phyloP scores from a whole-genome alignment of 495 filamentous ascomycete genomes.

The Tuber brumale region DNA sequence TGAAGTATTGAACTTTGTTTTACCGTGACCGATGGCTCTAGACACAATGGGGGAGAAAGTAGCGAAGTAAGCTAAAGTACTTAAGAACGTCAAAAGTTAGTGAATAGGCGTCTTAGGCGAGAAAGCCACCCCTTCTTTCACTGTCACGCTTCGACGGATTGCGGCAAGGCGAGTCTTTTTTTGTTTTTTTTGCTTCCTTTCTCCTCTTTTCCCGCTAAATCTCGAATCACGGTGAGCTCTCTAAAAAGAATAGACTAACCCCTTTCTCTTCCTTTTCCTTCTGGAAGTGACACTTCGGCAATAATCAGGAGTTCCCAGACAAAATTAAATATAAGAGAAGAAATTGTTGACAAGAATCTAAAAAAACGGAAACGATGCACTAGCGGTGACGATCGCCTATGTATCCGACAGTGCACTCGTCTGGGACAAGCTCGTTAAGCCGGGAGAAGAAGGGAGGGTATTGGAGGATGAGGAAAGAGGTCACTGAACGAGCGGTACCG shows the following conservation, averaged over 20 bases:
- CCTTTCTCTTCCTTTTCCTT: conserved; percentile 35
- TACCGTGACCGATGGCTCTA: conserved; percentile 24
- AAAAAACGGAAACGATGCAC: conserved; percentile 30
- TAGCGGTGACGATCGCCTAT: conserved; percentile 22
- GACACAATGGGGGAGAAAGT: conserved; percentile 18
- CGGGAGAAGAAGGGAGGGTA: conserved; percentile 26
- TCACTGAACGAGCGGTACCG: conserved; percentile 35
- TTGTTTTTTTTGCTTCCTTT: conserved; percentile 21
- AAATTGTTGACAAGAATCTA: conserved; percentile 41
- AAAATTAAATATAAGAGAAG: conserved; percentile 40
- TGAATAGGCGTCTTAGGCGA: conserved; percentile 25
- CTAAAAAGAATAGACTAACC: conserved; percentile 40
- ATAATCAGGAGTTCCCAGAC: conserved; percentile 36
- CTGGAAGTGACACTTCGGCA: conserved; percentile 24
- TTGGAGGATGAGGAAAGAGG: conserved; percentile 1
- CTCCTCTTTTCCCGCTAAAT: conserved; percentile 15
- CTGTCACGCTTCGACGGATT: conserved; percentile 9
- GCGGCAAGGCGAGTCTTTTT: conserved; percentile 12
- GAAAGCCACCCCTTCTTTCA: conserved; percentile 6
- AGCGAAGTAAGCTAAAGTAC: conserved; percentile 23
- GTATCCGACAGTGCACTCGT: conserved; percentile 23
- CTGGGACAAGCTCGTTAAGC: conserved; percentile 28
- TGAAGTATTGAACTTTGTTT: conserved; percentile 18
- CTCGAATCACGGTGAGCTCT: conserved; percentile 14
- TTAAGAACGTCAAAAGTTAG: conserved; percentile 23